Percentiles rank a stretch among this genome's conserved stretches.
phyloP scores from a whole-genome alignment of 116 monocot species.

The Thalassia testudinum region DNA sequence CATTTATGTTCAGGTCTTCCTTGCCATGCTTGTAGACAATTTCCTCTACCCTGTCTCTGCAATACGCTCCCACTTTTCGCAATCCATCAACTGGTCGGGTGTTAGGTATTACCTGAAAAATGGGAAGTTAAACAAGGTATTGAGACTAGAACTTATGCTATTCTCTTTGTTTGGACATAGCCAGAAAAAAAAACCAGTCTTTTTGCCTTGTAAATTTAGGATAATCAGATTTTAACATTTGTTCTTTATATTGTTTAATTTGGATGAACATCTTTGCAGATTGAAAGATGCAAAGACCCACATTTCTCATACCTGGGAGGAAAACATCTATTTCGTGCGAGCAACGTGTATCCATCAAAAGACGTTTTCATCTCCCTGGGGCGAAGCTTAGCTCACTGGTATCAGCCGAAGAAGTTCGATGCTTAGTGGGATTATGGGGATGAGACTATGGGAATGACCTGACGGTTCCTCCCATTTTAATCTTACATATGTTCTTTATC shows the following conservation, averaged over 20 bases:
- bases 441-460: neutral
- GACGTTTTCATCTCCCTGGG: constrained; percentile 25
- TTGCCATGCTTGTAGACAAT: constrained; percentile 93
- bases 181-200: neutral
- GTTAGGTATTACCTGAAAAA: constrained; percentile 63
- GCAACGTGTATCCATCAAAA: constrained; percentile 19
- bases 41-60: constrained; percentile 88
- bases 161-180: neutral
- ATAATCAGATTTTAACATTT: too few relatives aligned
- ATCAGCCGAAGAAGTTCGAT: constrained; percentile 66
- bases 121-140: constrained; percentile 84
- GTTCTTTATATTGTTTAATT: too few relatives aligned
- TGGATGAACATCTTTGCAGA: constrained; percentile 22
- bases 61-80: constrained; percentile 72
- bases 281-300: constrained; percentile 54
- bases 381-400: constrained; percentile 34
- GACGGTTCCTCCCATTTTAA: too few relatives aligned
- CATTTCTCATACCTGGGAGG: constrained; percentile 51
- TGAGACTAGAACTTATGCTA: neutral
- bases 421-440: constrained; percentile 8
- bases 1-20: constrained; percentile 36
- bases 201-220: too few relatives aligned
- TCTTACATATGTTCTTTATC: too few relatives aligned
- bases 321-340: constrained; percentile 41
- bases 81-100: constrained; percentile 94